Percentiles rank a stretch among this genome's conserved stretches.
Evolutionary conservation across 2,329 filamentous ascomycete species (phyloP).

Genomic region (Pleurostoma richardsiae): DNA sequence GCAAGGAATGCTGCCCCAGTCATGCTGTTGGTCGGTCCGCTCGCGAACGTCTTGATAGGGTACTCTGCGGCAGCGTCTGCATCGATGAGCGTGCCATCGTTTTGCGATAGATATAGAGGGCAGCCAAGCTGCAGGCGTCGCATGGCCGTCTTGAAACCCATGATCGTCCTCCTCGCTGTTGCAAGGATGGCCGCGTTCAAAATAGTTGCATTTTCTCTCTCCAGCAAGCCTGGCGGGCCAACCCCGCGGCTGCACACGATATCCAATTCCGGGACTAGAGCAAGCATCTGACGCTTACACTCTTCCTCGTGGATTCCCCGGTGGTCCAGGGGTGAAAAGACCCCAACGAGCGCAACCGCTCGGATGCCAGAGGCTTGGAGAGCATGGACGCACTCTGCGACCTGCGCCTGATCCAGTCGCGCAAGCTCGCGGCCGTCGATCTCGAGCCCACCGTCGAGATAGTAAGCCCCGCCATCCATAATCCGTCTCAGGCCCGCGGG

Average conservation of each 20-base stretch:
- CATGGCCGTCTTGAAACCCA: conserved; percentile 41
- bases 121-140: conserved; percentile 32
- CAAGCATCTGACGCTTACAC: conserved; percentile 17
- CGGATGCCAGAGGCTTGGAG: conserved; percentile 29
- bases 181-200: conserved; percentile 47
- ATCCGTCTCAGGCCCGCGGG: conserved; percentile 32
- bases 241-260: conserved; percentile 38
- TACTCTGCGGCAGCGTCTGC: conserved; percentile 39
- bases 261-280: conserved; percentile 19
- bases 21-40: conserved; percentile 49
- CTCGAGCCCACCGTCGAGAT: conserved; percentile 40
- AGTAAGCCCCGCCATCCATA: conserved; percentile 32
- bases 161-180: conserved; percentile 40
- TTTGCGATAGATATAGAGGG: conserved; percentile 44
- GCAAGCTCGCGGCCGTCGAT: conserved; percentile 42
- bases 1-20: conserved; percentile 49
- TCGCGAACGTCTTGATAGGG: conserved; percentile 49
- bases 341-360: conserved; percentile 34
- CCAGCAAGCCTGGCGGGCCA: conserved; percentile 35
- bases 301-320: conserved; percentile 32
- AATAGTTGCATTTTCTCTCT: conserved; percentile 49
- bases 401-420: conserved; percentile 28
- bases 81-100: conserved; percentile 47
- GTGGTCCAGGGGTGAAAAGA: conserved; percentile 41
- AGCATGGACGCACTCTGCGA: conserved; percentile 22